Evolutionary conservation across 176 grass and related monocot genomes (phyloP).

Genomic region (Calamus simplicifolius): DNA sequence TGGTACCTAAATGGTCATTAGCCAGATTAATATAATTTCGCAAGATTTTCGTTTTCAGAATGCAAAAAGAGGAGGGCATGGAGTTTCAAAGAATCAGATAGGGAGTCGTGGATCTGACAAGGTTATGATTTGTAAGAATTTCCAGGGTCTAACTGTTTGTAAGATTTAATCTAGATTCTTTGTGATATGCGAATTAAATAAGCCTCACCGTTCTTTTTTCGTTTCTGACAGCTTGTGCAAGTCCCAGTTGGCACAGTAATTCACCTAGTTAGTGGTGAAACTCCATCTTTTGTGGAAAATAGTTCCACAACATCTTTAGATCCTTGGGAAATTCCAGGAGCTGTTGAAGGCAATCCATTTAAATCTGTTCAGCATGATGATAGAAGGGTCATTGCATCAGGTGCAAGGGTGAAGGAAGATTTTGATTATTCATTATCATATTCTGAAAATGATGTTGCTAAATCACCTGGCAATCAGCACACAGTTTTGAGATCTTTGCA

Average conservation of each 20-base stretch:
- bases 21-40: neutral
- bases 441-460: neutral
- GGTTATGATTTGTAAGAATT: slow-evolving; percentile 20
- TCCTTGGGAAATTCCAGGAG: slow-evolving; percentile 67
- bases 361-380: slow-evolving; percentile 11
- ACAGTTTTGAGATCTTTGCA: neutral
- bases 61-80: slow-evolving; percentile 50
- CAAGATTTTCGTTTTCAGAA: slow-evolving; percentile 39
- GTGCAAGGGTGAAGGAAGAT: neutral
- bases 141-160: neutral
- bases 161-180: neutral
- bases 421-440: neutral
- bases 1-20: no score
- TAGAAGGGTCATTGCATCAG: neutral
- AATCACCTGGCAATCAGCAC: no score
- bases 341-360: slow-evolving; percentile 11
- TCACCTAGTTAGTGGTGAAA: slow-evolving; percentile 67
- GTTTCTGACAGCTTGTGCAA: slow-evolving; percentile 42
- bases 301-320: slow-evolving; percentile 35
- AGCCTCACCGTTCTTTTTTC: slow-evolving; percentile 3
- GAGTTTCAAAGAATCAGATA: slow-evolving; percentile 65
- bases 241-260: slow-evolving; percentile 90
- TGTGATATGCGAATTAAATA: neutral
- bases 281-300: slow-evolving; percentile 33
- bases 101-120: slow-evolving; percentile 61